Evolutionary conservation across 2,329 filamentous ascomycete genomes (phyloP).

Genomic region (Aspergillus tamarii): DNA sequence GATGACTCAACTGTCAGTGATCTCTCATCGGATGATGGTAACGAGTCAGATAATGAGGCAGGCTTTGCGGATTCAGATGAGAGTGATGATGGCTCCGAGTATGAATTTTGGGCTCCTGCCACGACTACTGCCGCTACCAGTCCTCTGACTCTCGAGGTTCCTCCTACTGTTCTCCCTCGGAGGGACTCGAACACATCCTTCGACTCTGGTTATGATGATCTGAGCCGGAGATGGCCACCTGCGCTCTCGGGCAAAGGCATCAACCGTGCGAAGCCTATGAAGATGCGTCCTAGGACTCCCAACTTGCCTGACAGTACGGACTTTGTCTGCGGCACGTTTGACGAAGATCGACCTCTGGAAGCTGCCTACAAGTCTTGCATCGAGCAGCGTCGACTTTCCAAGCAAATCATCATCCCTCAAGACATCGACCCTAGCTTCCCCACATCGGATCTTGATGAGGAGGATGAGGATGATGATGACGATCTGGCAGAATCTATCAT

Average conservation of each 20-base stretch:
- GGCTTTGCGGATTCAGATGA: slow-evolving; percentile 73
- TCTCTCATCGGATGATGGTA: slow-evolving; percentile 62
- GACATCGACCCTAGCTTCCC: slow-evolving; percentile 98
- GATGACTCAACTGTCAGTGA: slow-evolving; percentile 63
- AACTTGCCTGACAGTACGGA: slow-evolving; percentile 96
- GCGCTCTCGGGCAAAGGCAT: slow-evolving; percentile 30
- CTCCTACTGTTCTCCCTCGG: slow-evolving; percentile 51
- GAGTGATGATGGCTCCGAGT: slow-evolving; percentile 66
- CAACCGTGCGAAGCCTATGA: slow-evolving; percentile 47
- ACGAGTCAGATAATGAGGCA: slow-evolving; percentile 78
- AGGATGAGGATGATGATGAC: slow-evolving; percentile 72
- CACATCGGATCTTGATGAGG: slow-evolving; percentile 86
- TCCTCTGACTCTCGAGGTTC: slow-evolving; percentile 53
- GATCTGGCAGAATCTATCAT: slow-evolving; percentile 54
- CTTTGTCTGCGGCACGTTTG: slow-evolving; percentile 97
- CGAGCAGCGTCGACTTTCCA: slow-evolving; percentile 77
- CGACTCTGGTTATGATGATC: slow-evolving; percentile 49
- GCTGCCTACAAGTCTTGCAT: slow-evolving; percentile 87
- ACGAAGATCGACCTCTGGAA: slow-evolving; percentile 93
- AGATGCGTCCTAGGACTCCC: slow-evolving; percentile 70
- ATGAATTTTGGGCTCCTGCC: slow-evolving; percentile 64
- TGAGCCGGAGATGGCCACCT: slow-evolving; percentile 33
- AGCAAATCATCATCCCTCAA: slow-evolving; percentile 83
- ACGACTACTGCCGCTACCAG: slow-evolving; percentile 55
- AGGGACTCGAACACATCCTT: slow-evolving; percentile 58